Evolutionary conservation across 2,329 filamentous ascomycete species (phyloP).

Genomic region (Aureobasidium mangrovei): DNA sequence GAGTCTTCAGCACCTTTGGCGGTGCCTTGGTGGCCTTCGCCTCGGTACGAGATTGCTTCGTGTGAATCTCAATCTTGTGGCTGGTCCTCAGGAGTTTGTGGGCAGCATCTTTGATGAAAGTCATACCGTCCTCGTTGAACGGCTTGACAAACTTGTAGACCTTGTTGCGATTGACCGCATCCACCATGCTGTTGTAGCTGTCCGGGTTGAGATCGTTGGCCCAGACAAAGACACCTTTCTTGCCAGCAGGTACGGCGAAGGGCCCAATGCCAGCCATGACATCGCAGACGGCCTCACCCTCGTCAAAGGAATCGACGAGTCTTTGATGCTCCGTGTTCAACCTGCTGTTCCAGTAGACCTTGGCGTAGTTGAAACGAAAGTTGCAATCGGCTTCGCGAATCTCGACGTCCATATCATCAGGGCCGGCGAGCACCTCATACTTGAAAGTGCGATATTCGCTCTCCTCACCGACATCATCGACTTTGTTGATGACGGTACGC

Average conservation of each 20-base stretch:
- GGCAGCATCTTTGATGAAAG: slow-evolving; percentile 67
- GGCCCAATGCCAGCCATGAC: slow-evolving; percentile 97
- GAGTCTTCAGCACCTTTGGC: slow-evolving; percentile 29
- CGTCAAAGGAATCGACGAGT: slow-evolving; percentile 64
- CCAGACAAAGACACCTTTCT: slow-evolving; percentile 85
- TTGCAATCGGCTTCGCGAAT: slow-evolving; percentile 72
- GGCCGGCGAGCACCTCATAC: slow-evolving; percentile 81
- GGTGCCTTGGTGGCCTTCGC: slow-evolving; percentile 18
- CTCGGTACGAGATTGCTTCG: slow-evolving; percentile 26
- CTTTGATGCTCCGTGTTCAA: slow-evolving; percentile 83
- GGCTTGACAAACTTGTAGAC: slow-evolving; percentile 62
- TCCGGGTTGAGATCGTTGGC: slow-evolving; percentile 96
- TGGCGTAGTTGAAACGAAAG: slow-evolving; percentile 91
- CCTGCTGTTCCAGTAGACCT: slow-evolving; percentile 96
- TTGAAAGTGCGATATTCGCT: slow-evolving; percentile 85
- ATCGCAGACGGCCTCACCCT: slow-evolving; percentile 86
- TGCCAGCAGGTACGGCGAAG: slow-evolving; percentile 86
- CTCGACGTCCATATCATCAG: slow-evolving; percentile 73
- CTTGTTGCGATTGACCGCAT: slow-evolving; percentile 71
- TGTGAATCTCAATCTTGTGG: slow-evolving; percentile 38
- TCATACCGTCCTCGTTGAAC: slow-evolving; percentile 72
- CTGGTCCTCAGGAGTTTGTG: slow-evolving; percentile 47
- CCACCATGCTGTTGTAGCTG: slow-evolving; percentile 62
- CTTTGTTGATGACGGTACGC: slow-evolving; percentile 91
- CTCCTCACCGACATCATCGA: slow-evolving; percentile 74